Evolutionary conservation across 257 asterid genomes (phyloP).

Genomic region (Oldenlandia corymbosa): DNA sequence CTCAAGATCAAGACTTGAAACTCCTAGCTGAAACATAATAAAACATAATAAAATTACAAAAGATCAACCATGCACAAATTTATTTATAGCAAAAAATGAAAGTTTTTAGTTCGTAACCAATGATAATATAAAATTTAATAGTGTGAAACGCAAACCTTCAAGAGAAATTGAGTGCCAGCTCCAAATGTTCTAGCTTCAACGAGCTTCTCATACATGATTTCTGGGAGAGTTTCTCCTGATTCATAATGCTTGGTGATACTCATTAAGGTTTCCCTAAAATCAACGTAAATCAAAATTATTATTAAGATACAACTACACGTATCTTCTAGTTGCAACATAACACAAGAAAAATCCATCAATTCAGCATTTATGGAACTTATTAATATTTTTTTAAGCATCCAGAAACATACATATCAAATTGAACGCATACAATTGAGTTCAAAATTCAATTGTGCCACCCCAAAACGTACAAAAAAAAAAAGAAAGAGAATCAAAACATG

Average conservation of each 20-base stretch:
- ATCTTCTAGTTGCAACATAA: no score
- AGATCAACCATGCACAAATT: no score
- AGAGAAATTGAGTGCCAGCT: slow-evolving; percentile 95
- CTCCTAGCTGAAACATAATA: slow-evolving; percentile 65
- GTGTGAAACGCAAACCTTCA: slow-evolving; percentile 39
- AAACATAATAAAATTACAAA: no score
- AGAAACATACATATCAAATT: no score
- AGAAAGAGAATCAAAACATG: not conserved
- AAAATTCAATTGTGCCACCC: not conserved
- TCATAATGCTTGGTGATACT: slow-evolving; percentile 95
- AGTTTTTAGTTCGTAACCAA: no score
- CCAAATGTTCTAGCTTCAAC: slow-evolving; percentile 98
- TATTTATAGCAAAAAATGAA: no score
- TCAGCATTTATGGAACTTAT: no score
- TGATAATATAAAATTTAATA: not conserved
- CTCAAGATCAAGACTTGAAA: slow-evolving; percentile 77
- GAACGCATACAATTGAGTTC: not conserved
- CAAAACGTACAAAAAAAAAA: no score
- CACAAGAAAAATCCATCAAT: not conserved
- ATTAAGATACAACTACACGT: no score
- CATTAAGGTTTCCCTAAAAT: slow-evolving; percentile 96
- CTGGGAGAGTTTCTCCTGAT: slow-evolving; percentile 89
- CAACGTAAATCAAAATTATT: no score
- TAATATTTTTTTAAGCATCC: no score
- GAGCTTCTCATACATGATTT: slow-evolving; percentile 81